A percentile compares a stretch with the other conserved stretches of the same genome.
Evolutionary conservation across 1,284 basidiomycete genomes (phyloP).

Genomic region (Flammula alnicola): DNA sequence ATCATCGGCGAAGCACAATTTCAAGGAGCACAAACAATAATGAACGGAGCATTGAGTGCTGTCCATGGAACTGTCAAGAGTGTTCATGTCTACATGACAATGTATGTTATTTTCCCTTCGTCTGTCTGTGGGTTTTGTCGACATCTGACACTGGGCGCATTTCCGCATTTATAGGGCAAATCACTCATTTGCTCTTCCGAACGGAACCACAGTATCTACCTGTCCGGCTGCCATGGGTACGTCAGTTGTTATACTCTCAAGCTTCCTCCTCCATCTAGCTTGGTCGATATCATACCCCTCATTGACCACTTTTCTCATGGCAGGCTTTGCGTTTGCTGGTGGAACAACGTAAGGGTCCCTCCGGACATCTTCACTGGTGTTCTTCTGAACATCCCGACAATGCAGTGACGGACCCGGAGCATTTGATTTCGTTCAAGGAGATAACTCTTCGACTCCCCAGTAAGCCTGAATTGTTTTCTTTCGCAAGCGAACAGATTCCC

Average conservation of each 20-base stretch:
- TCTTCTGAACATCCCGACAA: constrained; percentile 4
- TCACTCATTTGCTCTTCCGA: constrained; percentile 66
- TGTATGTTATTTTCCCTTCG: constrained; percentile 48
- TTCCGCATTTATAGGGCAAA: constrained; percentile 50
- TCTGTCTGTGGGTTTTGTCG: constrained; percentile 1
- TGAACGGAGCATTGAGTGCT: constrained; percentile 49
- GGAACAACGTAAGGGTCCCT: constrained; percentile 68
- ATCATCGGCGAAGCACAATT: constrained; percentile 74
- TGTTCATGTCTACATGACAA: constrained; percentile 70
- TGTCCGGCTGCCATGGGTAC: constrained; percentile 83
- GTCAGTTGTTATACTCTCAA: constrained; percentile 3
- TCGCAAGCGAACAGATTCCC: no score
- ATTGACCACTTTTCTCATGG: not conserved
- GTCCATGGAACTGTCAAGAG: constrained; percentile 66
- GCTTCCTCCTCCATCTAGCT: not conserved
- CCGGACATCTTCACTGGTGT: not conserved
- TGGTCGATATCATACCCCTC: not conserved
- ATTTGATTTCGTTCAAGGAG: constrained; percentile 82
- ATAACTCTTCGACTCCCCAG: constrained; percentile 64
- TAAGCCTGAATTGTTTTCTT: constrained; percentile 38
- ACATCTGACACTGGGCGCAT: not conserved
- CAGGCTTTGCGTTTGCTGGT: constrained; percentile 75
- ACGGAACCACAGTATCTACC: constrained; percentile 71
- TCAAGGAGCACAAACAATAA: constrained; percentile 64
- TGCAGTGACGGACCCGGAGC: constrained; percentile 78